These are phyloP conservation scores for Eremothecium gossypii DNA, from an alignment of 1,139 yeast genomes.

Conservation along the genomic window DNA sequence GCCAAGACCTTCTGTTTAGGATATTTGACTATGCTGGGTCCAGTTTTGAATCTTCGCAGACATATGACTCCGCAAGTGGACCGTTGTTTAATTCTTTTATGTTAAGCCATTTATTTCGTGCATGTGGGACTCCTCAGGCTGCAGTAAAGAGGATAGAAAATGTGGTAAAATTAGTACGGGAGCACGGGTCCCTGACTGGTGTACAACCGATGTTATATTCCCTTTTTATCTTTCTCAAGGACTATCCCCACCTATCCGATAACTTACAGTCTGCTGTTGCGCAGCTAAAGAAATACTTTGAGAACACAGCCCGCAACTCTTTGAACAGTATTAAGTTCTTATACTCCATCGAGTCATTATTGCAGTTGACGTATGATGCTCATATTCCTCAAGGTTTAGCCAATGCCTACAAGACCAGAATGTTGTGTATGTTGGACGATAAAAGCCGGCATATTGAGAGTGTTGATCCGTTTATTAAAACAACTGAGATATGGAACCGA, in stretches of 20 bases:
- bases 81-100: slow-evolving; percentile 5
- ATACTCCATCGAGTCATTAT: slow-evolving; percentile 22
- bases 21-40: slow-evolving; percentile 6
- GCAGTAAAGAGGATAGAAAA: slow-evolving; percentile 79
- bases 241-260: slow-evolving; percentile 51
- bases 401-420: slow-evolving; percentile 13
- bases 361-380: slow-evolving; percentile 16
- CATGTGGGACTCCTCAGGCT: slow-evolving; percentile 41
- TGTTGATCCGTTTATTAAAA: slow-evolving; percentile 1
- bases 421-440: slow-evolving; percentile 3
- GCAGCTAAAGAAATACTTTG: slow-evolving; percentile 1
- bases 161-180: slow-evolving; percentile 82
- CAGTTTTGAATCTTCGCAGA: slow-evolving; percentile 2
- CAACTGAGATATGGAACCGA: slow-evolving; percentile 1
- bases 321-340: slow-evolving; percentile 38
- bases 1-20: slow-evolving; percentile 5
- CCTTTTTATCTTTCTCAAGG: slow-evolving; percentile 63
- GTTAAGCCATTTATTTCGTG: slow-evolving; percentile 40
- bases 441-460: slow-evolving; percentile 2
- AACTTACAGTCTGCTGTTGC: slow-evolving; percentile 22
- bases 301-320: slow-evolving; percentile 1
- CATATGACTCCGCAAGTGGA: slow-evolving; percentile 3
- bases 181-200: slow-evolving; percentile 66
- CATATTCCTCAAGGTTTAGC: slow-evolving; percentile 15
- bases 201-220: slow-evolving; percentile 71